Percentiles rank a stretch among this genome's conserved stretches.
Conservation (phyloP, 441 rosid genomes). For the Arabidopsis lyrata region DNA sequence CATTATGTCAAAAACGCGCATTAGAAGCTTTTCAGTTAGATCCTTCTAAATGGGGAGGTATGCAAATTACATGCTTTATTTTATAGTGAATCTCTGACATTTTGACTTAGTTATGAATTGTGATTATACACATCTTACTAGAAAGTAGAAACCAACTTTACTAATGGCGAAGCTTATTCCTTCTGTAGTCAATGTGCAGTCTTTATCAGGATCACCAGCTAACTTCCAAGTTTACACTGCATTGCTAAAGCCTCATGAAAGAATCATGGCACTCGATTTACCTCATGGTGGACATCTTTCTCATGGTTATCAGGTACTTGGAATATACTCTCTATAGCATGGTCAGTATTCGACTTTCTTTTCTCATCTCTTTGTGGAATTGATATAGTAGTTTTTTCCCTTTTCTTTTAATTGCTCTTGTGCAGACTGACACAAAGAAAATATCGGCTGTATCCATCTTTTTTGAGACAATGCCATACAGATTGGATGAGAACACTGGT, state of each 20-base stretch:
- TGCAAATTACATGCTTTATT: neutral
- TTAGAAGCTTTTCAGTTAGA: constrained; percentile 86
- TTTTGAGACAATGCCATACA: constrained; percentile 96
- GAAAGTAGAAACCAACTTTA: constrained; percentile 9
- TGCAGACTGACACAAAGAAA: constrained; percentile 95
- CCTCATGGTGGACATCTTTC: constrained; percentile 99
- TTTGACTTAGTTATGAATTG: neutral
- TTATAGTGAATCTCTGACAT: neutral
- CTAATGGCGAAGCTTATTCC: constrained; percentile 29
- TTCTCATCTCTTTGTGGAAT: constrained; percentile 8
- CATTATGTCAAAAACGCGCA: constrained; percentile 91
- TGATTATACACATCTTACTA: constrained; percentile 8
- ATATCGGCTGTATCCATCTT: constrained; percentile 97
- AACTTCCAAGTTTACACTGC: constrained; percentile 98
- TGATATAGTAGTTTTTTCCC: neutral
- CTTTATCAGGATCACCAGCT: constrained; percentile 96
- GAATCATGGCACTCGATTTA: constrained; percentile 98
- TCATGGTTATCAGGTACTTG: constrained; percentile 94
- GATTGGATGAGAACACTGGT: constrained; percentile 89
- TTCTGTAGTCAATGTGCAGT: constrained; percentile 91
- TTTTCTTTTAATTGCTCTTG: constrained; percentile 8
- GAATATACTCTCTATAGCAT: neutral
- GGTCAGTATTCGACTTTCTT: neutral
- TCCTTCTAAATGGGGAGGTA: constrained; percentile 98
- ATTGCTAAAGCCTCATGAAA: constrained; percentile 88